phyloP scores from a whole-genome alignment of 1,284 basidiomycete species.

The Anthracocystis panici-leucophaei region DNA sequence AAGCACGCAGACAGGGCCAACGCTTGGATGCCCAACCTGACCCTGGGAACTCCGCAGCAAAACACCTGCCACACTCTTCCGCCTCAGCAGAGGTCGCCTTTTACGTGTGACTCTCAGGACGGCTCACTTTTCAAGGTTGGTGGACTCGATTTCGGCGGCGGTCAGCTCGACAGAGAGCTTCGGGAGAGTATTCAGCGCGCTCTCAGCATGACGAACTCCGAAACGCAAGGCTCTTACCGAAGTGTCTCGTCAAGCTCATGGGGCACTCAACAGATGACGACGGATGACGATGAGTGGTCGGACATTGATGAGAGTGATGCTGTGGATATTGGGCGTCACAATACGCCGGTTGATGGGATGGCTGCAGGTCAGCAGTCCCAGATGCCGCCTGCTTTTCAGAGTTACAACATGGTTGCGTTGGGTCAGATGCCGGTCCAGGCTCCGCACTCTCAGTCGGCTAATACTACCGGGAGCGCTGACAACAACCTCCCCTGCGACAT shows the following conservation, averaged over 20 bases:
- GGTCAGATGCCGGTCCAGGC: neutral
- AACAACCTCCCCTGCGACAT: neutral
- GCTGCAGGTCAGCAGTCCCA: neutral
- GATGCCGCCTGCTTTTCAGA: neutral
- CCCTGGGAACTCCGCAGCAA: conserved; percentile 11
- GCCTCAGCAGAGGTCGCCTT: conserved; percentile 12
- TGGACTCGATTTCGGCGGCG: conserved; percentile 14
- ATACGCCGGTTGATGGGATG: neutral
- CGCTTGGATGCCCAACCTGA: conserved; percentile 31
- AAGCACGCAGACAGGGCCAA: conserved; percentile 14
- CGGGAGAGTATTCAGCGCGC: conserved; percentile 26
- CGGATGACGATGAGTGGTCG: conserved; percentile 44
- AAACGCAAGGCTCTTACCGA: neutral
- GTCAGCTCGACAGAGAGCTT: conserved; percentile 6
- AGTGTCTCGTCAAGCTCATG: conserved; percentile 24
- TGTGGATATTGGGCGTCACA: neutral
- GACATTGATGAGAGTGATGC: conserved; percentile 26
- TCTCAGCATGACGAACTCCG: conserved; percentile 1
- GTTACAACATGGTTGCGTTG: neutral
- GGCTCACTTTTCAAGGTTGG: neutral
- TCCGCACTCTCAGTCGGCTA: neutral
- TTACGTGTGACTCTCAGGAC: conserved; percentile 9
- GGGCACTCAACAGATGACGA: conserved; percentile 7
- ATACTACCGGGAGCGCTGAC: neutral
- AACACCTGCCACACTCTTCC: neutral